Evolutionary conservation across 179 eudicot genomes (phyloP).

Genomic region (Carnegiea gigantea): DNA sequence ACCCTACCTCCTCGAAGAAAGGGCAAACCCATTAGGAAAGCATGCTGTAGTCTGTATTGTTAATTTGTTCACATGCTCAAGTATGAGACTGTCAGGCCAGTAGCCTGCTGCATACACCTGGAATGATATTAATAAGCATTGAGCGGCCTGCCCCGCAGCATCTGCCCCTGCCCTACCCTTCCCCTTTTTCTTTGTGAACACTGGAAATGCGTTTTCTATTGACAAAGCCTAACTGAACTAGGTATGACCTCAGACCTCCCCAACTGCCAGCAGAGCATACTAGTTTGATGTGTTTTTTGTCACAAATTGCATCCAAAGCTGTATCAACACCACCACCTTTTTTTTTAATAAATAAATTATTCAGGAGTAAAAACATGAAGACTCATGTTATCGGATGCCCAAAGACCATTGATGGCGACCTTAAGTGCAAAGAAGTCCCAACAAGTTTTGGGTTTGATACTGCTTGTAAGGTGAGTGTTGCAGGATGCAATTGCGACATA

Average conservation of each 20-base stretch:
- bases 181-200: background rate
- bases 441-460: conserved; percentile 98
- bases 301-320: background rate
- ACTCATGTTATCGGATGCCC: conserved; percentile 93
- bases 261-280: background rate
- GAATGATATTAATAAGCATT: background rate
- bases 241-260: background rate
- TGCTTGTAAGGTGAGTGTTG: conserved; percentile 89
- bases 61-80: background rate
- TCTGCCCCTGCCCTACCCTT: background rate
- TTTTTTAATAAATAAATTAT: background rate
- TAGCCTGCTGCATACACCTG: background rate
- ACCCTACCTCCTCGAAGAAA: background rate
- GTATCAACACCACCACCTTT: background rate
- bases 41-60: background rate
- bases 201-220: background rate
- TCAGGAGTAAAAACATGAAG: conserved; percentile 87
- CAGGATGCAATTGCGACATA: conserved; percentile 1
- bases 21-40: background rate
- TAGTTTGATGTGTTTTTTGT: background rate
- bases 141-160: too few species aligned
- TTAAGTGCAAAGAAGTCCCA: conserved; percentile 95
- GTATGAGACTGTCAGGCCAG: background rate
- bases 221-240: background rate
- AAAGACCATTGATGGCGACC: conserved; percentile 98